These are phyloP conservation scores for Hypoxylon sp. DNA, from an alignment of 2,329 filamentous ascomycete species.

Conservation along the genomic window DNA sequence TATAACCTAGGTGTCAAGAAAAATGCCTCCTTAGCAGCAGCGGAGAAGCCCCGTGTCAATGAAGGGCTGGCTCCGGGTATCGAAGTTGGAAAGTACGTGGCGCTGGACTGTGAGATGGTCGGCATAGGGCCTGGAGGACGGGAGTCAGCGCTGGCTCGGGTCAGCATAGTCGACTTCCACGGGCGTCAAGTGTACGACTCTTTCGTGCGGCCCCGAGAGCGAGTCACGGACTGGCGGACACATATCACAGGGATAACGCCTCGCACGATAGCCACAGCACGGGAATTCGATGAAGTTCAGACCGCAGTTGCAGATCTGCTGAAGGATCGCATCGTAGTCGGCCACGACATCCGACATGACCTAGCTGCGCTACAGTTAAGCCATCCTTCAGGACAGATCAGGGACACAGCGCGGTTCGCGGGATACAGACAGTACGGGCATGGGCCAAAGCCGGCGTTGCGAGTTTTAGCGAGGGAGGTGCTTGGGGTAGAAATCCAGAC, in stretches of 20 bases:
- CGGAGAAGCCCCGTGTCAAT: slow-evolving; percentile 63
- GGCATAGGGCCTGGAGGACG: slow-evolving; percentile 80
- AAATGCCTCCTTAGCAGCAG: slow-evolving; percentile 61
- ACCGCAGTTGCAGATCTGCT: slow-evolving; percentile 75
- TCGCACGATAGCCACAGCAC: slow-evolving; percentile 65
- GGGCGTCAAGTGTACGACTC: slow-evolving; percentile 94
- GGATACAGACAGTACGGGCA: slow-evolving; percentile 78
- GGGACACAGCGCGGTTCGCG: slow-evolving; percentile 85
- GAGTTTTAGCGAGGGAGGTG: slow-evolving; percentile 68
- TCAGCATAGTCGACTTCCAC: slow-evolving; percentile 94
- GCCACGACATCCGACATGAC: slow-evolving; percentile 79
- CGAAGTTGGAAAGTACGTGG: slow-evolving; percentile 88
- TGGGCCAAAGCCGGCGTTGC: slow-evolving; percentile 77
- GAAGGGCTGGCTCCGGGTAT: slow-evolving; percentile 71
- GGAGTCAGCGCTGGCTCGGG: slow-evolving; percentile 83
- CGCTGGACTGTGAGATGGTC: slow-evolving; percentile 98
- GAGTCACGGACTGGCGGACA: slow-evolving; percentile 92
- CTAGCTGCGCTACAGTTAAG: slow-evolving; percentile 79
- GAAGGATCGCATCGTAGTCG: slow-evolving; percentile 74
- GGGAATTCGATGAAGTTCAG: slow-evolving; percentile 83
- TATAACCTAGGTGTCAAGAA: slow-evolving; percentile 69
- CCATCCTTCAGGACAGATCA: slow-evolving; percentile 81
- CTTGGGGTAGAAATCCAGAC: slow-evolving; percentile 73
- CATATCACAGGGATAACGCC: slow-evolving; percentile 84
- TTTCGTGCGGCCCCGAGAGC: slow-evolving; percentile 82